Base-by-base conservation (phyloP, 225 moss, liverwort and hornwort species). In the Marchantia paleacea region DNA sequence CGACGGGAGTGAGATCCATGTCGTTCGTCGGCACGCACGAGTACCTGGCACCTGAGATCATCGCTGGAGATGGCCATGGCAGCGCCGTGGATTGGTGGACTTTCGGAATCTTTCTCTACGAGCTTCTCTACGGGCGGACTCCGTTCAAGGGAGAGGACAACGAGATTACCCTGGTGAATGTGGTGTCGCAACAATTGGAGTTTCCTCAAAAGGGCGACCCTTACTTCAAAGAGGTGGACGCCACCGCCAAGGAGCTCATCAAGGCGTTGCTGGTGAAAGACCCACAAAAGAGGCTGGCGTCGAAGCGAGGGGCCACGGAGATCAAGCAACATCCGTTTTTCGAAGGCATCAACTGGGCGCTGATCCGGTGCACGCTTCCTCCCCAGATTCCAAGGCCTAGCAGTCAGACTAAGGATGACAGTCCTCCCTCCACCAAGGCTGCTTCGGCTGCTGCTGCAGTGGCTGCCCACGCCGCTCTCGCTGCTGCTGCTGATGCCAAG, bases 11-110 rank as follows among this genome's bases (percentile, higher is more conserved):
- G 31, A 86, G 94, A 55, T 97, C 97, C 73, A 97, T 97, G 97
- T 97, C 97, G 39, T 78, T 78, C 51, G 96, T 97, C 48, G 97
- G 97, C 51, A 97, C 97, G 51, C 97, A 97, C 69, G 97, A 97
- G 65, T 97, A 97, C 62, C 83, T 97, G 53, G 97, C 97, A 26
- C 97, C 97, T 52, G 97, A 97, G 84, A 94, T 97, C 69, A 94
- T 97, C 69, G 75, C 89, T 72, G 97, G 97, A 7, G 94, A 97
- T 68, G 97, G 97, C 57, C 97, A 97, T 81, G 97, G 97, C 25
- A 93, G 93, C 82, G 89, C 97, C n/a, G 97, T 97, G 69, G 97
- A 97, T 69, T 97, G 97, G 97, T 97, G 97, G 97, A 97, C 97
- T 0, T 94, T 97, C 75, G 97, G 97, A 13, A 93, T 97, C 58